These are phyloP conservation scores for slime mould (Dictyostelium discoideum) DNA, from an alignment of 78 protist species.

Conservation along the genomic window DNA sequence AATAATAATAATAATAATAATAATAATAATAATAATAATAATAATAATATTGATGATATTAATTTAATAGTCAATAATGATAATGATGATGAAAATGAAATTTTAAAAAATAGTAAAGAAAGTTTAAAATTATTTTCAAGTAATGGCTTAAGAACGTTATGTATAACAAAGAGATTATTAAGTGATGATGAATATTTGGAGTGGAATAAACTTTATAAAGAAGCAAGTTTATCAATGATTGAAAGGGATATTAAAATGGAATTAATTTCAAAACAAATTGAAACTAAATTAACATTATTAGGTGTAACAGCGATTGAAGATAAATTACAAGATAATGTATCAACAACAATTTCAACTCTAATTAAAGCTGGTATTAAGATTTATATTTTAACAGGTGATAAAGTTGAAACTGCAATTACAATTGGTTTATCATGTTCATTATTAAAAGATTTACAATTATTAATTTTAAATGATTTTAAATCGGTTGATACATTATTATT, in stretches of 20 bases:
- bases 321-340: slow-evolving; percentile 94
- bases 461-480: slow-evolving; percentile 24
- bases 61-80: neutral
- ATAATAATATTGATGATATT: neutral
- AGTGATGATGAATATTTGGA: slow-evolving; percentile 17
- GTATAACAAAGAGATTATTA: slow-evolving; percentile 83
- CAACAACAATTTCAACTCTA: slow-evolving; percentile 82
- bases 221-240: slow-evolving; percentile 51
- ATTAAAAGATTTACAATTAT: slow-evolving; percentile 1
- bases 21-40: neutral
- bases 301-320: slow-evolving; percentile 97
- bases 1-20: neutral
- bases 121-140: slow-evolving; percentile 77
- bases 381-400: slow-evolving; percentile 99
- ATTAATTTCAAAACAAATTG: slow-evolving; percentile 77
- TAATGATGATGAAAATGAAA: neutral
- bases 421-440: slow-evolving; percentile 89
- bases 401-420: slow-evolving; percentile 97
- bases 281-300: slow-evolving; percentile 70
- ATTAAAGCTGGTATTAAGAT: slow-evolving; percentile 87
- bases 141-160: slow-evolving; percentile 94
- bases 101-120: slow-evolving; percentile 8
- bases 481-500: neutral
- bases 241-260: slow-evolving; percentile 35
- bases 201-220: slow-evolving; percentile 41